These are phyloP conservation scores for Kazachstania kunashirensis DNA, from an alignment of 805 yeast genomes.

Conservation along the genomic window DNA sequence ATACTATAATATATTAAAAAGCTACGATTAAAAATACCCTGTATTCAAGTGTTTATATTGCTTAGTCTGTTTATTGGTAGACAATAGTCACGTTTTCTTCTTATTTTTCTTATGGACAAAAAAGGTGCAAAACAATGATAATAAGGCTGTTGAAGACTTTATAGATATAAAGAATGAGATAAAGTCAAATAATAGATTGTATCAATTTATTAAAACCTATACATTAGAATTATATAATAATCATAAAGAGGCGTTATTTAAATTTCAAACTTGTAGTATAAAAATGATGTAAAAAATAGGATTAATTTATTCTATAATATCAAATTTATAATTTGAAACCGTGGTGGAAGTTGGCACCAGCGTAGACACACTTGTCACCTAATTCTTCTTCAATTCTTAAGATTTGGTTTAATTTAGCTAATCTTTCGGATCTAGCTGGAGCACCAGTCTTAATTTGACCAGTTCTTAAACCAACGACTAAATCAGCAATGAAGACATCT, in stretches of 20 bases:
- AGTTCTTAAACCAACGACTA: constrained; percentile 93
- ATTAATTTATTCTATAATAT: constrained; percentile 1
- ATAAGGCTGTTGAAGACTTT: no score
- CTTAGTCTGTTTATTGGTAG: no score
- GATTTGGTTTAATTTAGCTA: constrained; percentile 97
- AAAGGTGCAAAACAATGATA: no score
- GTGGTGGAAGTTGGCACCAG: constrained; percentile 82
- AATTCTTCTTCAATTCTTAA: constrained; percentile 97
- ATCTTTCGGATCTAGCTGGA: constrained; percentile 99
- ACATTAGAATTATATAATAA: constrained; percentile 5
- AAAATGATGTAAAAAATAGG: background rate
- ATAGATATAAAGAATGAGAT: no score
- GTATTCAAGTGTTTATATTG: no score
- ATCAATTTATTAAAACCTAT: constrained; percentile 15
- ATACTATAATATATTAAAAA: no score
- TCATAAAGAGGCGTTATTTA: constrained; percentile 8
- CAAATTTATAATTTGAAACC: constrained; percentile 32
- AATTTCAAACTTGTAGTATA: background rate
- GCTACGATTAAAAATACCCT: no score
- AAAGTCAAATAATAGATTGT: no score
- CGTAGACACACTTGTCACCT: constrained; percentile 94
- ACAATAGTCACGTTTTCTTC: no score
- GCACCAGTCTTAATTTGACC: constrained; percentile 99
- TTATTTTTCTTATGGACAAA: no score
- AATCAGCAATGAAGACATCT: constrained; percentile 96